These are phyloP conservation scores for Penicillium odoratum DNA, from an alignment of 495 filamentous ascomycete genomes.

Conservation along the genomic window DNA sequence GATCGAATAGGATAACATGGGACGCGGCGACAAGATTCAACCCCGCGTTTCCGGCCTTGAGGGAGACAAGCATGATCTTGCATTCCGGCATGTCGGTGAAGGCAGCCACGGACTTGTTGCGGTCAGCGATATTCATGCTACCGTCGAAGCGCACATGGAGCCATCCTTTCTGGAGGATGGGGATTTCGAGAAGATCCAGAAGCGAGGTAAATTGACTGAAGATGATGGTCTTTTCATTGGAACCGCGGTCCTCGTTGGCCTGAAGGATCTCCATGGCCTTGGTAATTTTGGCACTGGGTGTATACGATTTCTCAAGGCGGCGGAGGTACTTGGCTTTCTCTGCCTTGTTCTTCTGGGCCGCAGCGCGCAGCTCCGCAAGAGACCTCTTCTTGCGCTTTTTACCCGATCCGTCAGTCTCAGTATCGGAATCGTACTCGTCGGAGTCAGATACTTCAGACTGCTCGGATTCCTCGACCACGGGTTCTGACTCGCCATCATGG, in stretches of 20 bases:
- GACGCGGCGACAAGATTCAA: slow-evolving; percentile 86
- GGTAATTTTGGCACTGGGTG: slow-evolving; percentile 75
- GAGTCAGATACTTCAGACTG: slow-evolving; percentile 26
- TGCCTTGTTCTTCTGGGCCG: slow-evolving; percentile 54
- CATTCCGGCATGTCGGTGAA: slow-evolving; percentile 67
- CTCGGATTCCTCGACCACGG: slow-evolving; percentile 44
- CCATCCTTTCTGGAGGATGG: slow-evolving; percentile 63
- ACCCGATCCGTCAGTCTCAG: slow-evolving; percentile 35
- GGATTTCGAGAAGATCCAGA: slow-evolving; percentile 90
- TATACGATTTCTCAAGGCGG: slow-evolving; percentile 63
- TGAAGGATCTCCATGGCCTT: slow-evolving; percentile 71
- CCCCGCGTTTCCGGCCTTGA: slow-evolving; percentile 90
- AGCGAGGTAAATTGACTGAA: slow-evolving; percentile 93
- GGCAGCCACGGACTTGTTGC: slow-evolving; percentile 68
- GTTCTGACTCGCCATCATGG: slow-evolving; percentile 3
- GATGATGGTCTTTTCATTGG: slow-evolving; percentile 78
- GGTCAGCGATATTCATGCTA: slow-evolving; percentile 67
- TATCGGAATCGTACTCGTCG: slow-evolving; percentile 32
- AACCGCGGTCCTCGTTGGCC: slow-evolving; percentile 44
- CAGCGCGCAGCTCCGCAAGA: slow-evolving; percentile 20
- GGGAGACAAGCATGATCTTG: slow-evolving; percentile 81
- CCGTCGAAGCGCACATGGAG: slow-evolving; percentile 82
- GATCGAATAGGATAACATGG: slow-evolving; percentile 88
- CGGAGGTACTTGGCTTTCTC: slow-evolving; percentile 58
- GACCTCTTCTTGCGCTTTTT: slow-evolving; percentile 58